phyloP scores from a whole-genome alignment of 2,329 filamentous ascomycete genomes.

The Ascochyta koolunga region DNA sequence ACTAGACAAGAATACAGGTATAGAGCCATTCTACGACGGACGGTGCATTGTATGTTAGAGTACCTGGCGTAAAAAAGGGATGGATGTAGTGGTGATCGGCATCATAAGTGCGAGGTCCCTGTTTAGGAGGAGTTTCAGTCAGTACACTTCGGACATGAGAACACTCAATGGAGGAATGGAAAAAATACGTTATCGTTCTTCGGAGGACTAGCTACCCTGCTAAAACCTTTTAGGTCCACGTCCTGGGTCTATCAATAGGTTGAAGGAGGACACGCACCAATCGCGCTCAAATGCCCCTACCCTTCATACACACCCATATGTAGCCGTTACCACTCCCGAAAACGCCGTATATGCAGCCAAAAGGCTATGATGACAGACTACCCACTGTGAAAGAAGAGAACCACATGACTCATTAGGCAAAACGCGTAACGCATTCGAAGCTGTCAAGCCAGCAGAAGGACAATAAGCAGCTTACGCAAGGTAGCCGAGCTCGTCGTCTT shows the following conservation, averaged over 20 bases:
- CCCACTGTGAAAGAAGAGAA: slow-evolving; percentile 8
- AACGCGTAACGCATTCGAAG: slow-evolving; percentile 3
- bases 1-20: not conserved
- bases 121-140: not conserved
- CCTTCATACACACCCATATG: slow-evolving; percentile 3
- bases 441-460: slow-evolving; percentile 1
- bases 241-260: slow-evolving; percentile 4
- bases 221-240: slow-evolving; percentile 7
- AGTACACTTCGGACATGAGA: not conserved
- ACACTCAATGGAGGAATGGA: not conserved
- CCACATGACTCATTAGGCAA: slow-evolving; percentile 10
- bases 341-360: slow-evolving; percentile 17
- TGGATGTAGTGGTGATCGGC: not conserved
- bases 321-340: slow-evolving; percentile 1
- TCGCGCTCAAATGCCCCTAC: slow-evolving; percentile 9
- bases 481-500: slow-evolving; percentile 93
- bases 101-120: not conserved
- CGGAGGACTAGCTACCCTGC: not conserved
- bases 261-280: slow-evolving; percentile 5
- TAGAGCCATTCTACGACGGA: not conserved
- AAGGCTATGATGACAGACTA: slow-evolving; percentile 7
- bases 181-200: slow-evolving; percentile 4
- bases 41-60: not conserved
- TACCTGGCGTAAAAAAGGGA: not conserved
- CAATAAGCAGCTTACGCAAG: slow-evolving; percentile 66